These are phyloP conservation scores for Rhizopogon vinicolor DNA, from an alignment of 768 basidiomycete species.

Conservation along the genomic window DNA sequence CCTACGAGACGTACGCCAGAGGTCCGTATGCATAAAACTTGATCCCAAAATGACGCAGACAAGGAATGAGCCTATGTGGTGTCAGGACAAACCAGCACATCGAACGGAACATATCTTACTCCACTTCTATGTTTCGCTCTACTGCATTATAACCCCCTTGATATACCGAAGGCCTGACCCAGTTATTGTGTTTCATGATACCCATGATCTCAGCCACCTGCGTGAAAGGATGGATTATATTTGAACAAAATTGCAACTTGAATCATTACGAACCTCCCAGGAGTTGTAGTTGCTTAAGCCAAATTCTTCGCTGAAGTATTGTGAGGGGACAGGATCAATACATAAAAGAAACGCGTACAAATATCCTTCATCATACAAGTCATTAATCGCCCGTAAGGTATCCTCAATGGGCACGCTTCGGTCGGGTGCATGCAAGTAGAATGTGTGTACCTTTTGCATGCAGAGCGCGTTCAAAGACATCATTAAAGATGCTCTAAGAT, in stretches of 20 bases:
- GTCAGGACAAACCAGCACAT: not conserved
- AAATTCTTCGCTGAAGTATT: slow-evolving; percentile 8
- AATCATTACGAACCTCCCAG: slow-evolving; percentile 27
- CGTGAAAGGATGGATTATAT: not conserved
- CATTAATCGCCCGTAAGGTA: slow-evolving; percentile 41
- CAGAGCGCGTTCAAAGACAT: slow-evolving; percentile 8
- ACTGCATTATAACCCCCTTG: slow-evolving; percentile 46
- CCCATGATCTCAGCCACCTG: slow-evolving; percentile 41
- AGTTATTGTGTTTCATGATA: slow-evolving; percentile 39
- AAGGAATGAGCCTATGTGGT: slow-evolving; percentile 30
- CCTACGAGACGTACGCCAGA: slow-evolving; percentile 6
- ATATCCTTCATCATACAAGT: slow-evolving; percentile 46
- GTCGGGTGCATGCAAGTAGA: slow-evolving; percentile 45
- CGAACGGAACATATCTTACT: slow-evolving; percentile 9
- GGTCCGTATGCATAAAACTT: slow-evolving; percentile 28
- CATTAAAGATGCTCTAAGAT: slow-evolving; percentile 10
- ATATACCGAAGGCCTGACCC: slow-evolving; percentile 46
- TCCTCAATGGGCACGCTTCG: slow-evolving; percentile 40
- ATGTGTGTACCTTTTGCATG: slow-evolving; percentile 8
- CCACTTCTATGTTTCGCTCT: slow-evolving; percentile 34
- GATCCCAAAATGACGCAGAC: slow-evolving; percentile 37
- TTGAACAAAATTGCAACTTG: not conserved
- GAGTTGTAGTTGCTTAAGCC: slow-evolving; percentile 15
- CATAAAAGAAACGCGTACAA: slow-evolving; percentile 30
- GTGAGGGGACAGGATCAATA: not conserved